phyloP scores from a whole-genome alignment of 106 monocot genomes.

The Dendrobium catenatum region DNA sequence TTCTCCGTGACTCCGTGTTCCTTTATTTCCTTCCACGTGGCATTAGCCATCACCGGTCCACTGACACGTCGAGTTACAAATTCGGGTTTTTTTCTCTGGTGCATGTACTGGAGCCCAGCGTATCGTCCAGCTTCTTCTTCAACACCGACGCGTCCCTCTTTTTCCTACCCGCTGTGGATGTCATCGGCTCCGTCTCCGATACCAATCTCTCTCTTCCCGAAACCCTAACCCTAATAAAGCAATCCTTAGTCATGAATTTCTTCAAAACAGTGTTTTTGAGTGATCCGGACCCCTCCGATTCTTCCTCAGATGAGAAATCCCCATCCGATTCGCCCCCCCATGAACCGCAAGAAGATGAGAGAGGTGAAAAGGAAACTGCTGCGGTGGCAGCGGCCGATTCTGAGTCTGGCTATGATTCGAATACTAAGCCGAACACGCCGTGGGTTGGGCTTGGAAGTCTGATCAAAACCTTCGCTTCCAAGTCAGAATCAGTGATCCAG shows the following conservation, averaged over 20 bases:
- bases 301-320: neutral
- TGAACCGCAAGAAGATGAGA: neutral
- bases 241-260: slow-evolving; percentile 51
- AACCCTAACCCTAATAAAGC: slow-evolving; percentile 7
- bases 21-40: no score
- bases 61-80: no score
- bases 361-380: neutral
- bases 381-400: neutral
- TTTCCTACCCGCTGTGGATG: no score
- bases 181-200: no score
- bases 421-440: neutral
- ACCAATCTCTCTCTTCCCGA: neutral
- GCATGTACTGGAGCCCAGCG: no score
- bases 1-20: no score
- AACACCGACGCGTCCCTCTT: no score
- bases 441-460: slow-evolving; percentile 40
- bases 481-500: slow-evolving; percentile 74
- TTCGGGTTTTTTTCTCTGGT: no score
- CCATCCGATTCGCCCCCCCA: neutral
- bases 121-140: no score
- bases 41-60: no score
- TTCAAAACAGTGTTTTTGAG: slow-evolving; percentile 70
- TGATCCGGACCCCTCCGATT: slow-evolving; percentile 28
- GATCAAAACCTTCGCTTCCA: slow-evolving; percentile 66
- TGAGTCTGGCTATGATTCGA: neutral